These are phyloP conservation scores for Salvia splendens DNA, from an alignment of 257 asterid genomes.

Conservation along the genomic window DNA sequence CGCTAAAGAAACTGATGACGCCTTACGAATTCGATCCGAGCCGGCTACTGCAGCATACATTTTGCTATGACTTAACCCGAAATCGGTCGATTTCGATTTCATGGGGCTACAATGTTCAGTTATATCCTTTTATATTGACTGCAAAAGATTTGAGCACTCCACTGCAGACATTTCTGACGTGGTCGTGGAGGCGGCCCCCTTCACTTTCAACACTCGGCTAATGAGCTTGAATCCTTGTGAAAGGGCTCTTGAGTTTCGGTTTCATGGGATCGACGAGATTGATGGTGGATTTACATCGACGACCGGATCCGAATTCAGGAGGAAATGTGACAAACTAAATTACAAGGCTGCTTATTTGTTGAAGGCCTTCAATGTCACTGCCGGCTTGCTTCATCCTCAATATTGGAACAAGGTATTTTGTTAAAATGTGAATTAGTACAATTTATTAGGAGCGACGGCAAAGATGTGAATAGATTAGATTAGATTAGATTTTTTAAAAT, in stretches of 20 bases:
- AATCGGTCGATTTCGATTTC: conserved; percentile 69
- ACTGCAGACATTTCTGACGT: conserved; percentile 62
- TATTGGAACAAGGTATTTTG: conserved; percentile 56
- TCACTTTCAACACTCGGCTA: conserved; percentile 42
- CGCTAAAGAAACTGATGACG: conserved; percentile 46
- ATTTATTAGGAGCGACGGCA: neutral
- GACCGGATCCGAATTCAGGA: neutral
- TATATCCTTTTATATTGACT: conserved; percentile 46
- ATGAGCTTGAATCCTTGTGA: conserved; percentile 53
- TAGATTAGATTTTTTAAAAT: neutral
- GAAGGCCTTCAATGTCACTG: conserved; percentile 51
- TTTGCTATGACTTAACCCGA: conserved; percentile 55
- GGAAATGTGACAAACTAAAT: conserved; percentile 34
- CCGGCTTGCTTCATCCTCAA: conserved; percentile 45
- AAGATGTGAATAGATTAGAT: neutral
- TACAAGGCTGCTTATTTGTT: conserved; percentile 44
- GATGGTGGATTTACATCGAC: conserved; percentile 42
- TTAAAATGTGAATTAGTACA: conserved; percentile 3
- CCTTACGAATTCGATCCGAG: conserved; percentile 61
- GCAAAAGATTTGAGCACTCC: conserved; percentile 59
- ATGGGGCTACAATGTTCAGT: conserved; percentile 75
- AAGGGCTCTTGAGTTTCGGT: conserved; percentile 48
- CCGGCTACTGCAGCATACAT: conserved; percentile 61
- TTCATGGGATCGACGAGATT: conserved; percentile 29
- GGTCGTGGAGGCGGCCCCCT: conserved; percentile 66